Percentiles rank a stretch among this genome's conserved stretches.
These are phyloP conservation scores for Epichloe scottii DNA, from an alignment of 2,329 filamentous ascomycete genomes.

Conservation along the genomic window DNA sequence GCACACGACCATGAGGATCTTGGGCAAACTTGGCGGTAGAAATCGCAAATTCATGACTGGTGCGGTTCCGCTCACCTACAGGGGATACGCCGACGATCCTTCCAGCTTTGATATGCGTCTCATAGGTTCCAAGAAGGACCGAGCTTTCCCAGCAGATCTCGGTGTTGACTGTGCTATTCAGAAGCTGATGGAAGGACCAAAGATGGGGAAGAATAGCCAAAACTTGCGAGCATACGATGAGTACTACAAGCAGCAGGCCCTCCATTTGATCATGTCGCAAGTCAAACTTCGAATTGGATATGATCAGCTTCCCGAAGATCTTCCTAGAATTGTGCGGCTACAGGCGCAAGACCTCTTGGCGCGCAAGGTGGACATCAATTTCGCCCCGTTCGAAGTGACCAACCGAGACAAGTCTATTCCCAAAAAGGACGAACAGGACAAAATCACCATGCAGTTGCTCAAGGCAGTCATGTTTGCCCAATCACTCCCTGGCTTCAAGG, in stretches of 20 bases:
- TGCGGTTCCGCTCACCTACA: constrained; percentile 70
- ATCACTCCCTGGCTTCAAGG: constrained; percentile 67
- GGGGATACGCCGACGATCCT: constrained; percentile 75
- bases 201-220: constrained; percentile 38
- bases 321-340: constrained; percentile 70
- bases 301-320: constrained; percentile 80
- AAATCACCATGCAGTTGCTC: constrained; percentile 69
- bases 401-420: constrained; percentile 72
- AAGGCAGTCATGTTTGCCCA: constrained; percentile 81
- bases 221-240: constrained; percentile 51
- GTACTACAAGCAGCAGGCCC: constrained; percentile 88
- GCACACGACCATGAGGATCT: constrained; percentile 92
- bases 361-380: constrained; percentile 58
- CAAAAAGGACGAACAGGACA: constrained; percentile 79
- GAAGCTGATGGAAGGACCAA: constrained; percentile 73
- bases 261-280: constrained; percentile 77
- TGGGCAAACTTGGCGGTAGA: constrained; percentile 89
- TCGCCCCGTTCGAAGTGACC: constrained; percentile 58
- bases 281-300: constrained; percentile 82
- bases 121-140: constrained; percentile 77
- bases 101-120: constrained; percentile 81
- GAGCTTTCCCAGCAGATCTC: constrained; percentile 74
- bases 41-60: constrained; percentile 94
- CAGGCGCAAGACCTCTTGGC: constrained; percentile 77
- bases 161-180: constrained; percentile 82